Evolutionary conservation across 2,329 filamentous ascomycete genomes (phyloP).

Genomic region (Penicillium janthinellum): DNA sequence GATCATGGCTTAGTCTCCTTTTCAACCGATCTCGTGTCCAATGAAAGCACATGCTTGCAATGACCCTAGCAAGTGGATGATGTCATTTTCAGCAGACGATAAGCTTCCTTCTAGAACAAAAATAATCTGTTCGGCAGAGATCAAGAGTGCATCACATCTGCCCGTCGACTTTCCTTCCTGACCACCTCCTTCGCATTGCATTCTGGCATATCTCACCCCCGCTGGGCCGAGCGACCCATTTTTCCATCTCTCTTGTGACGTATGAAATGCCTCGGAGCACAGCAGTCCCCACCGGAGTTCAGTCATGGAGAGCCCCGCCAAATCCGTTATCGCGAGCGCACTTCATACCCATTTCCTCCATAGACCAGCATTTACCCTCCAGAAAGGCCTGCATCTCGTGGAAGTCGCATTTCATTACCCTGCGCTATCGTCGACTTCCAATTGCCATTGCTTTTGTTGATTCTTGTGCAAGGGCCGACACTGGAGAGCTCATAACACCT

Average conservation of each 20-base stretch:
- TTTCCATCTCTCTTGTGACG: constrained; percentile 18
- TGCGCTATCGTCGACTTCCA: neutral
- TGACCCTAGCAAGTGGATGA: constrained; percentile 8
- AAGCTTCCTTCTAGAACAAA: neutral
- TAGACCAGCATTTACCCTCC: constrained; percentile 1
- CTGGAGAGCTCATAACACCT: neutral
- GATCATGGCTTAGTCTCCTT: neutral
- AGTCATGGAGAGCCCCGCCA: constrained; percentile 26
- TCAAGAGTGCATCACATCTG: neutral
- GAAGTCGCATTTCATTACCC: neutral
- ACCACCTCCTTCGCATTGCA: neutral
- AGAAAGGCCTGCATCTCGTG: neutral
- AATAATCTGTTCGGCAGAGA: neutral
- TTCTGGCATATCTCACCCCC: neutral
- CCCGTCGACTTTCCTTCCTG: neutral
- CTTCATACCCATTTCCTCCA: constrained; percentile 3
- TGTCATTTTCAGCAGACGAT: constrained; percentile 11
- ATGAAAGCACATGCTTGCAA: constrained; percentile 6
- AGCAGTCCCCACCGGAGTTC: constrained; percentile 28
- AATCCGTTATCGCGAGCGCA: constrained; percentile 16
- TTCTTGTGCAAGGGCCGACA: neutral
- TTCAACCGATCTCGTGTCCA: neutral
- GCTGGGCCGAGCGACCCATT: neutral
- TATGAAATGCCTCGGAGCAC: constrained; percentile 27
- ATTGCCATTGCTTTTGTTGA: neutral